These are phyloP conservation scores for Fusarium nodosum DNA, from an alignment of 2,329 filamentous ascomycete species.

Conservation along the genomic window DNA sequence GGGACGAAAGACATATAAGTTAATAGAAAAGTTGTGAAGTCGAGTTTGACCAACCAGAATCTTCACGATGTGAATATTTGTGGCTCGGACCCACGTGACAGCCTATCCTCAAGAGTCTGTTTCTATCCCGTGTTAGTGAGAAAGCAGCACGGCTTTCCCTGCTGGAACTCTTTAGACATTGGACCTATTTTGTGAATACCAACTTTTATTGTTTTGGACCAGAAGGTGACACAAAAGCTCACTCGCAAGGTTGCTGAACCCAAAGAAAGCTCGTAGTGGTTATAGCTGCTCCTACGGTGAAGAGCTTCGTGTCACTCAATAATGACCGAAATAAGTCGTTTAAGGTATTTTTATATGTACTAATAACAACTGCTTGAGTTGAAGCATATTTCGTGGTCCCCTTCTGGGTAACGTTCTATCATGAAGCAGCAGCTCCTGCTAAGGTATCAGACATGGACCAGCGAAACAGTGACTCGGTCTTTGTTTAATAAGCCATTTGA, in stretches of 20 bases:
- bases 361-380: background rate
- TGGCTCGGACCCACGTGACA: conserved; percentile 36
- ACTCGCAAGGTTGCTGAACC: background rate
- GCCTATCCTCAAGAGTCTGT: background rate
- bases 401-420: background rate
- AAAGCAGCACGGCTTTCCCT: background rate
- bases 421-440: background rate
- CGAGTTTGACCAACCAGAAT: conserved; percentile 35
- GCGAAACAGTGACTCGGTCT: background rate
- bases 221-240: background rate
- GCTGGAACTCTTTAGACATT: background rate
- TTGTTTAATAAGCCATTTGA: background rate
- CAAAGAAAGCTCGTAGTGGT: background rate
- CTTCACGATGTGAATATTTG: conserved; percentile 23
- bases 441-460: background rate
- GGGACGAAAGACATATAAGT: conserved; percentile 5
- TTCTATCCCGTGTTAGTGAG: background rate
- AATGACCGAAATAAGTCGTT: background rate
- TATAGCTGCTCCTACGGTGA: background rate
- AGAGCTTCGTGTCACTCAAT: background rate
- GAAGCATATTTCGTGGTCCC: background rate
- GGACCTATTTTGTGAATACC: background rate
- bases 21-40: conserved; percentile 10
- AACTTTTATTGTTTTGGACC: background rate
- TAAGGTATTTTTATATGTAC: background rate